Base-by-base conservation (phyloP, 2,329 filamentous ascomycete species). In the Xylariomycetidae sp. region DNA sequence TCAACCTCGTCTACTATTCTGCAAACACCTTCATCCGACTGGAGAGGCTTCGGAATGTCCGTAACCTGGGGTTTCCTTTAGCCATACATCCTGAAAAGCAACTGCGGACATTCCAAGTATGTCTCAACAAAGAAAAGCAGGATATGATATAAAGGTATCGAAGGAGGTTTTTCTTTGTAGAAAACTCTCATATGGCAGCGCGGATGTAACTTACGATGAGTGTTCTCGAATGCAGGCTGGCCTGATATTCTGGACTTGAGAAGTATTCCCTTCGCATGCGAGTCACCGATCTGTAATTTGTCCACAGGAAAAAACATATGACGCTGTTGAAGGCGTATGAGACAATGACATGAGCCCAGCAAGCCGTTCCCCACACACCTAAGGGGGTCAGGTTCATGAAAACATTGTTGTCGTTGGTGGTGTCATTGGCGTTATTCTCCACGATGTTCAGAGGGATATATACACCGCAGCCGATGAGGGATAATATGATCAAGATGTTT, bases 11-110 rank as follows among this genome's bases (percentile, higher is more conserved):
- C 37, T 6, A 46, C 23, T 14, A 48, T 34, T 39, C 82, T 76
- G 19, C 85, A 72, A 33, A 97, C 80, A 13, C 89, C 90, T 55
- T 94, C 87, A 46, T 96, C 88, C 1, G 80, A 84, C 37, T 84
- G 74, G 23, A 75, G 70, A n/a, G 77, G 71, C 38, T 75, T 76
- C 3, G 87, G 85, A 28, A 96, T 80, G 54, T 95, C 86, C 14
- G 83, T 89, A 30, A 95, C 61, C 81, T 84, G 71, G 80, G 37
- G 74, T 61, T 12, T 13, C 15, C 4, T 9, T 19, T 2, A 18
- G 16, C 11, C n/a, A n/a, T n/a, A n/a, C n/a, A n/a, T n/a, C n/a
- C n/a, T n/a, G n/a, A n/a, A n/a, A n/a, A n/a, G n/a, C n/a, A n/a
- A n/a, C n/a, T n/a, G n/a, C n/a, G n/a, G n/a, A n/a, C n/a, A n/a